Evolutionary conservation across 345 rosid genomes (phyloP), one percentile per base, ranked within the genome.

Genomic region (Rhodamnia rubescens): DNA sequence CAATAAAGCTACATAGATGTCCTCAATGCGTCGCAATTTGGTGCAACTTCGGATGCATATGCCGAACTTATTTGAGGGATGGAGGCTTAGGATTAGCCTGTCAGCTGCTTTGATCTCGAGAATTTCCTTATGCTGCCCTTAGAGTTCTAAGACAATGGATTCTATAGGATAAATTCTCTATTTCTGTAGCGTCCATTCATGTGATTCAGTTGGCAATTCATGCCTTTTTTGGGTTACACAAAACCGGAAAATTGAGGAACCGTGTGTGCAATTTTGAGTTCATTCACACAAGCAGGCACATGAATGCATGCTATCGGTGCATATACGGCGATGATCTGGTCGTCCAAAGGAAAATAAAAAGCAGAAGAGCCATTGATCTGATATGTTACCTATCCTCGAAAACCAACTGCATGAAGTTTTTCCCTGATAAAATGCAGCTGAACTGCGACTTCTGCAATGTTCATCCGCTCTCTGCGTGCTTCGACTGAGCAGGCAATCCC

Each of bases 401-500:
- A 44, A 14, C 21, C 18, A 81, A 22, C 55, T 0, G 53, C 83
- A 36, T 9, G 58, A 20, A 42, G 83, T 20, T 36, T 85, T 1
- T 74, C 26, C 44, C 24, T 10, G 40, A 84, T 53, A 20, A 18
- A 13, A n/a, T 14, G 14, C 8, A 84, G 16, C 59, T 84, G n/a
- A 24, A 82, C 82, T 5, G 47, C 15, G 7, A 49, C 86, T 27
- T 27, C n/a, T 0, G 50, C 14, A 1, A 69, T 75, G 74, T 54
- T 29, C 69, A 75, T 85, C 47, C 83, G 27, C 40, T 74, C 74
- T 57, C 53, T 86, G 6, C 81, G 84, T 14, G 50, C 36, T 55
- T 85, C 81, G 18, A 22, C 49, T 1, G 90, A 87, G 50, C 89
- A 89, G 58, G 86, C 82, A 0, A 87, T 74, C 55, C 89, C 90